Conservation (phyloP, 2,329 filamentous ascomycete genomes). For the Periconia sp. region DNA sequence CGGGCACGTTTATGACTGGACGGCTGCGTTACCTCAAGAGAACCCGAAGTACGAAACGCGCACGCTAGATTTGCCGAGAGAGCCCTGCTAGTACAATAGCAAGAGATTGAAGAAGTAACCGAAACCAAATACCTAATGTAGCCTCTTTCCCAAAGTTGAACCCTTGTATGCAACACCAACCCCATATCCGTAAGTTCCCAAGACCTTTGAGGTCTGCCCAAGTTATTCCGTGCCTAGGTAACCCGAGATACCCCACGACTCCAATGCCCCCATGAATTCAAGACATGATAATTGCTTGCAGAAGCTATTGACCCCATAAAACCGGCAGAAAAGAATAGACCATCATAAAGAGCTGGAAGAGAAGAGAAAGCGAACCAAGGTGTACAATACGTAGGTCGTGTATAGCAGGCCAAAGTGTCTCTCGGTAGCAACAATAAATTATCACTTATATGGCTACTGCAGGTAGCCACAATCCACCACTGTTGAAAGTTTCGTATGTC, state of each 20-base stretch:
- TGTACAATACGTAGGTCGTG: not conserved
- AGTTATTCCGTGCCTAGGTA: not conserved
- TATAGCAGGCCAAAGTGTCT: not conserved
- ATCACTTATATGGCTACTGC: not conserved
- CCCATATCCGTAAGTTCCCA: not conserved
- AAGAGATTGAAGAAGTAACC: not conserved
- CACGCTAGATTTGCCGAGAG: not conserved
- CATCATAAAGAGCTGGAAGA: not conserved
- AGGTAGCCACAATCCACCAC: not conserved
- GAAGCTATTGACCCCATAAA: not conserved
- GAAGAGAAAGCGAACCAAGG: not conserved
- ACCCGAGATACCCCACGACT: not conserved
- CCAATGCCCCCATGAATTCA: too few relatives aligned
- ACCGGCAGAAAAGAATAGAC: not conserved
- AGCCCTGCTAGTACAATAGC: not conserved
- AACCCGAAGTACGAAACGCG: not conserved
- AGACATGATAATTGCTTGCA: too few relatives aligned
- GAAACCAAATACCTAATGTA: not conserved
- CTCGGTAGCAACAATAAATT: not conserved
- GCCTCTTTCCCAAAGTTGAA: not conserved
- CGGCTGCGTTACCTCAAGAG: slow-evolving; percentile 16
- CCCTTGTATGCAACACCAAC: not conserved
- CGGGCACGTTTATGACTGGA: slow-evolving; percentile 22
- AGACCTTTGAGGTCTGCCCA: not conserved
- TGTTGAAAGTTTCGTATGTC: not conserved